Base-by-base conservation (phyloP, 202 grass and related monocot genomes). In the Schoenoplectus tabernaemontani region DNA sequence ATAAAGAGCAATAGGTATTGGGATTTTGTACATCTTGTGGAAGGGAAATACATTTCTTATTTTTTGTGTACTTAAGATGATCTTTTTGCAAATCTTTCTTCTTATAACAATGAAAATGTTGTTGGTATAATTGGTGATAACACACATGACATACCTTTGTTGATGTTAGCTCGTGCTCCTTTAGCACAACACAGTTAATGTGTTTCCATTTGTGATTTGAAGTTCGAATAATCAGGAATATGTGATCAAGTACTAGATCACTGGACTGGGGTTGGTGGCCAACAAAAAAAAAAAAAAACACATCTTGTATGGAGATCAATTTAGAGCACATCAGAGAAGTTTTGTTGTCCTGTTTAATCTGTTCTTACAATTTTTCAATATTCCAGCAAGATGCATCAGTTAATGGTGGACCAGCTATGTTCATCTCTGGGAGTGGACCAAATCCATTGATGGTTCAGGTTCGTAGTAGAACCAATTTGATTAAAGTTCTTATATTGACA, bases 361-460 rank as follows among this genome's bases (percentile, higher is more conserved):
- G 46, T 53, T 74, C 13, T 74, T 9, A 67, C 47, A 43, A 64
- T 82, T 44, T 16, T 81, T 9, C 39, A 77, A 77, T 77, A 80
- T 88, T 92, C 66, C 90, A 95, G 96, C 84, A 82, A 77, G 96
- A 95, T 85, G 92, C 88, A 1, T 83, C 87, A 39, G 85, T 99
- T 20, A 95, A 92, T 76, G 93, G 91, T 77, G 96, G 96, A 82
- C 90, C 96, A 17, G 96, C 96, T 80, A 86, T 99, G 89, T 99
- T 93, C 83, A 91, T 99, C 72, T 99, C 96, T 84, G 88, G 88
- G 81, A 87, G 86, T 86, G 91, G 90, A 17, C 92, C 96, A 79
- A 99, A 95, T 85, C 92, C 92, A 76, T 82, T 99, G 83, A 95
- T 99, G 96, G 96, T 95, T 92, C 92, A 90, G 79, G 96, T 99